phyloP scores from a whole-genome alignment of 495 filamentous ascomycete species.

The Elaphomyces granulatus region DNA sequence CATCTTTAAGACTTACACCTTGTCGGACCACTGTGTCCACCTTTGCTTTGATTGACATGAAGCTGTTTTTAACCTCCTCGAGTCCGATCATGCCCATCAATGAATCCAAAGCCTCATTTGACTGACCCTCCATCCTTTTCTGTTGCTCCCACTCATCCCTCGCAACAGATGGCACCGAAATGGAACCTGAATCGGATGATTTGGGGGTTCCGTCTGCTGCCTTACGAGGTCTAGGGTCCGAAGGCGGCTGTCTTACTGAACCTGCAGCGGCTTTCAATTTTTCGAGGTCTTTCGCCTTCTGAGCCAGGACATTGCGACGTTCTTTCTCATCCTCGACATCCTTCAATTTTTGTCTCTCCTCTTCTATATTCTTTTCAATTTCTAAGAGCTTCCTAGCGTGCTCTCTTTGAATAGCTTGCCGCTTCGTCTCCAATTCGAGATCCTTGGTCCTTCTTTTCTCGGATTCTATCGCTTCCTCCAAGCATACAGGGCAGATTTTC shows the following conservation, averaged over 20 bases:
- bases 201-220: too few relatives aligned
- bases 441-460: too few relatives aligned
- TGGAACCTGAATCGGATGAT: too few relatives aligned
- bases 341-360: slow-evolving; percentile 32
- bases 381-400: slow-evolving; percentile 38
- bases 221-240: too few relatives aligned
- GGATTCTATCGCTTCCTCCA: too few relatives aligned
- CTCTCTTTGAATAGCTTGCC: slow-evolving; percentile 30
- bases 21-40: slow-evolving; percentile 50
- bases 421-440: slow-evolving; percentile 37
- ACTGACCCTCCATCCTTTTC: slow-evolving; percentile 35
- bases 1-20: slow-evolving; percentile 34
- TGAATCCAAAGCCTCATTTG: slow-evolving; percentile 42
- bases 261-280: too few relatives aligned
- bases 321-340: slow-evolving; percentile 32
- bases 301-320: slow-evolving; percentile 31
- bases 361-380: slow-evolving; percentile 43
- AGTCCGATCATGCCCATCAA: slow-evolving; percentile 62
- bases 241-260: too few relatives aligned
- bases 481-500: too few relatives aligned
- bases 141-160: slow-evolving; percentile 45
- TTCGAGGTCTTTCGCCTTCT: slow-evolving; percentile 27
- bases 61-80: slow-evolving; percentile 48
- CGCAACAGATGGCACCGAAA: slow-evolving; percentile 22
- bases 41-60: slow-evolving; percentile 51